Evolutionary conservation across 805 yeast genomes (phyloP), one percentile per base, ranked within the genome.

Genomic region (Saturnispora quitensis): DNA sequence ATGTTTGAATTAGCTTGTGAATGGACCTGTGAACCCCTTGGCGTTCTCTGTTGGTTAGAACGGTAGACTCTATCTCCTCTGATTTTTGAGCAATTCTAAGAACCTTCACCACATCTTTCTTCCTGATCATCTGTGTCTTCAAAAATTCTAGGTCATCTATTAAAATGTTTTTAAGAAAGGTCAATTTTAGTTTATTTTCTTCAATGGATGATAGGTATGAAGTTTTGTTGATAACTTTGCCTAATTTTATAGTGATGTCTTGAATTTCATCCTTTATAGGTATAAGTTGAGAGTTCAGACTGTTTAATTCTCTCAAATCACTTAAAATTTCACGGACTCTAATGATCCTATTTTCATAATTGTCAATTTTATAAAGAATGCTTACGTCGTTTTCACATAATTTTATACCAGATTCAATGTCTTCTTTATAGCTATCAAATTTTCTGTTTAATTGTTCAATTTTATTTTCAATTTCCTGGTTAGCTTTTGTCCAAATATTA

Each of bases 231-330:
- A 50, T 43, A 1, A 48, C 50, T 12, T 36, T 40, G 18, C 45
- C 47, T 22, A 58, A 45, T 12, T 50, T 47, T 8, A 45, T n/a
- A n/a, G 44, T 33, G 15, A 72, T 50, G 17, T 43, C 49, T 45
- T 60, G 58, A 25, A 60, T 47, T n/a, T 60, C 60, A 4, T 46
- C 35, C 24, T 49, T 50, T 4, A 54, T n/a, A 3, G 33, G 24
- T 15, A 25, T 57, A 49, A 73, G 59, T 17, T 60, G 55, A 25
- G 9, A 45, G 54, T 18, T 69, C 57, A 53, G 67, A 52, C 18
- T 54, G 48, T 18, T 63, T 68, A 74, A 53, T 1, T 72, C 69
- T 43, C 60, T 60, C 33, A 75, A 56, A 46, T 68, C 68, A n/a
- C 63, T 68, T 43, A 68, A 56, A 18, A 72, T 56, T 15, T 58